Conservation (phyloP, 352 stramenopile species). For the Phytophthora ohioensis region DNA sequence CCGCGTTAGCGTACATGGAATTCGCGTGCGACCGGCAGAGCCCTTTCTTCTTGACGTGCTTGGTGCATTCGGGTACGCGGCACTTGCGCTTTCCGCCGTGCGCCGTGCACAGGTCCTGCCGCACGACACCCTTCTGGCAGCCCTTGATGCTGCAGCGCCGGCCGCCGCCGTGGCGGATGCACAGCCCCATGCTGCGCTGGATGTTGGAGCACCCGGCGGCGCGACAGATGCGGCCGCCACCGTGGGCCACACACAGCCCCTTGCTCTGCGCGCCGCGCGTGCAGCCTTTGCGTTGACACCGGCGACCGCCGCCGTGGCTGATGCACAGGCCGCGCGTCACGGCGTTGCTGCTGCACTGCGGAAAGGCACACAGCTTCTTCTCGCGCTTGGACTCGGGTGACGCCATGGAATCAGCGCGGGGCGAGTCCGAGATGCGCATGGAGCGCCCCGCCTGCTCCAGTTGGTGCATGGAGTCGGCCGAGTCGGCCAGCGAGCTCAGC, state of each 20-base stretch:
- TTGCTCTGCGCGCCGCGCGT: slow-evolving; percentile 85
- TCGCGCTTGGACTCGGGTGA: slow-evolving; percentile 52
- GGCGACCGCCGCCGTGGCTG: slow-evolving; percentile 78
- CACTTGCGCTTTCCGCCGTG: slow-evolving; percentile 90
- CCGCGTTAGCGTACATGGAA: slow-evolving; percentile 48
- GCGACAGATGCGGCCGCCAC: slow-evolving; percentile 82
- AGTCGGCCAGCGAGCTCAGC: slow-evolving; percentile 66
- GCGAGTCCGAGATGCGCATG: slow-evolving; percentile 46
- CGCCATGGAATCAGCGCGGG: slow-evolving; percentile 18
- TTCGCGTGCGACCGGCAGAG: slow-evolving; percentile 83
- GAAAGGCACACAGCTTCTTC: slow-evolving; percentile 84
- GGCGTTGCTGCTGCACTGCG: slow-evolving; percentile 77
- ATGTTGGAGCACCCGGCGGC: slow-evolving; percentile 86
- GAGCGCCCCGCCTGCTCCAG: slow-evolving; percentile 52
- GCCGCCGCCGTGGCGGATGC: slow-evolving; percentile 88
- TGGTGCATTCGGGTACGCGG: slow-evolving; percentile 79
- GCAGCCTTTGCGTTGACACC: slow-evolving; percentile 86
- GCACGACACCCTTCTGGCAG: slow-evolving; percentile 88
- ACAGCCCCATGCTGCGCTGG: slow-evolving; percentile 88
- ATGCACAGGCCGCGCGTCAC: slow-evolving; percentile 87
- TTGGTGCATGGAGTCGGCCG: slow-evolving; percentile 60
- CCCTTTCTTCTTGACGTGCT: slow-evolving; percentile 90
- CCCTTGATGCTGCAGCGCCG: slow-evolving; percentile 83
- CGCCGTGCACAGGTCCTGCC: slow-evolving; percentile 86
- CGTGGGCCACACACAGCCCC: slow-evolving; percentile 85